Percentiles rank a stretch among this genome's conserved stretches.
Evolutionary conservation across 495 filamentous ascomycete genomes (phyloP).

Genomic region (Aspergillus egyptiacus): DNA sequence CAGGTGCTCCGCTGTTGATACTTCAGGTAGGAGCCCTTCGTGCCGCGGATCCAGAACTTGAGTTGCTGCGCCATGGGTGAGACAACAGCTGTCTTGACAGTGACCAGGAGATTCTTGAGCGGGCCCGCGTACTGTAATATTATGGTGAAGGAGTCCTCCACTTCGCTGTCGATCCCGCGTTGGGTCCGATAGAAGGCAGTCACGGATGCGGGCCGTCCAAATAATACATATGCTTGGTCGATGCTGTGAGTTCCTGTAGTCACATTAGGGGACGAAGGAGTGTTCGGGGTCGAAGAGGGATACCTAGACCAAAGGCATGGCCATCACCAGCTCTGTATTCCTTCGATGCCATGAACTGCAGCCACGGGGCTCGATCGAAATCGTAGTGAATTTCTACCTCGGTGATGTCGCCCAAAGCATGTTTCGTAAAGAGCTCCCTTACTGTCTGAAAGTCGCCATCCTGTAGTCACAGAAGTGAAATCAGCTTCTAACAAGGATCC

Average conservation of each 20-base stretch:
- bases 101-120: background rate
- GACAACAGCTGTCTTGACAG: slow-evolving; percentile 1
- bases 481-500: background rate
- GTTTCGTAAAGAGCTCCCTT: background rate
- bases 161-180: background rate
- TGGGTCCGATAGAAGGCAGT: background rate
- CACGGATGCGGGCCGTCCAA: background rate
- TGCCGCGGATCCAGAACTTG: slow-evolving; percentile 3
- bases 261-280: background rate
- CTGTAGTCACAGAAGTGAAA: background rate
- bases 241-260: background rate
- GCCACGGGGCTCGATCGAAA: background rate
- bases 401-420: background rate
- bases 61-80: slow-evolving; percentile 1
- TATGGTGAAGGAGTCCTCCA: slow-evolving; percentile 5
- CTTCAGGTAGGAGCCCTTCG: background rate
- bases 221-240: slow-evolving; percentile 1
- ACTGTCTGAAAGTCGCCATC: background rate
- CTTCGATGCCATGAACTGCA: background rate
- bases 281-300: background rate
- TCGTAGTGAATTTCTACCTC: slow-evolving; percentile 4
- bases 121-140: background rate
- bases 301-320: background rate
- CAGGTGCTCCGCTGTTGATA: slow-evolving; percentile 4
- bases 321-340: background rate